Evolutionary conservation across 2,329 filamentous ascomycete genomes (phyloP).

Genomic region (Colletotrichum sojae): DNA sequence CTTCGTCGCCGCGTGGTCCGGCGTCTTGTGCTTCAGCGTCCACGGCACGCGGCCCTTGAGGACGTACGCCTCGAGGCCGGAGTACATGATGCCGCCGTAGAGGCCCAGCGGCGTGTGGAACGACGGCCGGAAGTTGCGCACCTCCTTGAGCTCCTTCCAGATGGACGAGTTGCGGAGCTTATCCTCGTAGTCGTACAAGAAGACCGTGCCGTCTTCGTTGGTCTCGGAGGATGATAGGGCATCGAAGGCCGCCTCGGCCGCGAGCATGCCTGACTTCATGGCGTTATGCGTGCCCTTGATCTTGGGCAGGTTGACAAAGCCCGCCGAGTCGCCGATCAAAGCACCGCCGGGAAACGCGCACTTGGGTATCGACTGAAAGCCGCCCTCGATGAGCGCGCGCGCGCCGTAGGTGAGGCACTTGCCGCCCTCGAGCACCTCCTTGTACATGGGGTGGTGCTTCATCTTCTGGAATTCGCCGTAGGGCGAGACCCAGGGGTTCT

Average conservation of each 20-base stretch:
- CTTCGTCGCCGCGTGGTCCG: conserved; percentile 85
- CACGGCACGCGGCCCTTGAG: conserved; percentile 89
- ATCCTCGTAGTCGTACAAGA: conserved; percentile 95
- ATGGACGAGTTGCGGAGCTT: conserved; percentile 87
- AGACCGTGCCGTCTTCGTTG: conserved; percentile 78
- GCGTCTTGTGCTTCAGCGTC: conserved; percentile 88
- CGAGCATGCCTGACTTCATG: conserved; percentile 97
- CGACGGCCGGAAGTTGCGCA: conserved; percentile 97
- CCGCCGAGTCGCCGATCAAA: conserved; percentile 94
- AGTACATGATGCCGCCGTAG: conserved; percentile 92
- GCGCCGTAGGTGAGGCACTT: conserved; percentile 98
- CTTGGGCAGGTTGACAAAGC: conserved; percentile 97
- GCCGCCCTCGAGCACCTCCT: conserved; percentile 88
- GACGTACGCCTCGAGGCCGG: conserved; percentile 90
- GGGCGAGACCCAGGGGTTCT: conserved; percentile 95
- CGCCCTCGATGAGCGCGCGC: conserved; percentile 91
- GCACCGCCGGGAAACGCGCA: conserved; percentile 96
- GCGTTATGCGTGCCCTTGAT: conserved; percentile 98
- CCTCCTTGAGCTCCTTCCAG: conserved; percentile 94
- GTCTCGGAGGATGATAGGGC: conserved; percentile 68
- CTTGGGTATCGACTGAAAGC: conserved; percentile 98
- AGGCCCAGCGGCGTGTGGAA: conserved; percentile 91
- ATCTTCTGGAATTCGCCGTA: conserved; percentile 98
- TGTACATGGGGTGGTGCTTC: conserved; percentile 96
- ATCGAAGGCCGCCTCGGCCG: conserved; percentile 89